Percentiles rank a stretch among this genome's conserved stretches.
These are phyloP conservation scores for Manihot esculenta DNA, from an alignment of 441 rosid genomes.

Conservation along the genomic window DNA sequence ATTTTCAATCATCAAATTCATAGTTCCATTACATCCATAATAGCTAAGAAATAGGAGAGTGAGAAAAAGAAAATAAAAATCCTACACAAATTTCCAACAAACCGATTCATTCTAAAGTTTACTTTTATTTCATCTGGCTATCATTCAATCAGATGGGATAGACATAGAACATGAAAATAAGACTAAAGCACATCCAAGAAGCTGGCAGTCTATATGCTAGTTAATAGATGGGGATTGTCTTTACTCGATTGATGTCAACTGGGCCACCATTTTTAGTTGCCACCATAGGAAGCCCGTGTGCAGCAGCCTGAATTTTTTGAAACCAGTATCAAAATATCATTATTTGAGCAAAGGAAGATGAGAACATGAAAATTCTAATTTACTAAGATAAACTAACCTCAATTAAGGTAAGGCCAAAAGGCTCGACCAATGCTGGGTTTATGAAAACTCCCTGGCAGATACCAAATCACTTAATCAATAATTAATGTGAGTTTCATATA, in stretches of 20 bases:
- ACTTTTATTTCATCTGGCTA: not conserved
- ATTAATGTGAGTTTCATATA: slow-evolving; percentile 13
- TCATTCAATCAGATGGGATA: not conserved
- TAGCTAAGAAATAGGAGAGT: not conserved
- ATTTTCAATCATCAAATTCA: not conserved
- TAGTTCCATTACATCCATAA: not conserved
- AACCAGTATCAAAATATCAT: slow-evolving; percentile 11
- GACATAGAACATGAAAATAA: not conserved
- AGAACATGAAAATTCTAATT: not conserved
- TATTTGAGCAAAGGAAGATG: slow-evolving; percentile 11
- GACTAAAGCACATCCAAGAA: not conserved
- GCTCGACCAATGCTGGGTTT: slow-evolving; percentile 95
- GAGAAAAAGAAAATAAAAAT: not conserved
- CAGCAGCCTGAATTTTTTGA: slow-evolving; percentile 72
- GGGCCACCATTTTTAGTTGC: slow-evolving; percentile 99
- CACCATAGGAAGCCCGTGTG: slow-evolving; percentile 98
- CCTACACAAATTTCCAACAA: slow-evolving; percentile 13
- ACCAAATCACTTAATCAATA: slow-evolving; percentile 10
- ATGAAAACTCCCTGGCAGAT: slow-evolving; percentile 84
- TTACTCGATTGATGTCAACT: slow-evolving; percentile 84
- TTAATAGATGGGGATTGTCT: slow-evolving; percentile 11
- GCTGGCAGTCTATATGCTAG: not conserved
- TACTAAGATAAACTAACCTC: slow-evolving; percentile 51
- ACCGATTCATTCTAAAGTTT: not conserved
- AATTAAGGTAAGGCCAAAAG: slow-evolving; percentile 94